Percentiles rank a stretch among this genome's conserved stretches.
Conservation (phyloP, 768 basidiomycete species). For the Auricularia heimuer region DNA sequence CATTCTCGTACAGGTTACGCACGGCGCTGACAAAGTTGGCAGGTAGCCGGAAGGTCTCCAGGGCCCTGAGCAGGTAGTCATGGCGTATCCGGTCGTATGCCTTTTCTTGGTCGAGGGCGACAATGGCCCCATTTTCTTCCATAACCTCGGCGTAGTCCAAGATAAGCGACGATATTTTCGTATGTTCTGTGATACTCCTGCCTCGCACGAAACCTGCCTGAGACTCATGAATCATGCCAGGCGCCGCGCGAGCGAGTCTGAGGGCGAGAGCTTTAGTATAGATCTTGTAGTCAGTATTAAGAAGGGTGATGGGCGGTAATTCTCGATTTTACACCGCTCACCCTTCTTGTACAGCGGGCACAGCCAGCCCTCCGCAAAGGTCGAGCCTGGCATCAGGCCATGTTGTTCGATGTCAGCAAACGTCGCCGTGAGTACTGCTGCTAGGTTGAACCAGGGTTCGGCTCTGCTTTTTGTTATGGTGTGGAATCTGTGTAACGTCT, state of each 20-base stretch:
- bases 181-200: slow-evolving; percentile 24
- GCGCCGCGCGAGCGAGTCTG: slow-evolving; percentile 9
- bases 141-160: slow-evolving; percentile 9
- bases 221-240: slow-evolving; percentile 21
- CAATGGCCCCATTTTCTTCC: slow-evolving; percentile 9
- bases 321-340: slow-evolving; percentile 5
- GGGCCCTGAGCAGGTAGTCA: slow-evolving; percentile 10
- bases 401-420: slow-evolving; percentile 33
- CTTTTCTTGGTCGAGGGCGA: slow-evolving; percentile 14
- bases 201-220: slow-evolving; percentile 32
- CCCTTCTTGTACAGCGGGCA: slow-evolving; percentile 34
- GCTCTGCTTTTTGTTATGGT: too few species aligned
- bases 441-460: background rate
- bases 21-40: slow-evolving; percentile 16
- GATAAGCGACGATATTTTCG: slow-evolving; percentile 14
- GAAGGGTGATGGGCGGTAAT: slow-evolving; percentile 15
- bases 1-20: slow-evolving; percentile 20
- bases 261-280: slow-evolving; percentile 18
- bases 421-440: slow-evolving; percentile 23
- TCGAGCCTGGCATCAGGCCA: slow-evolving; percentile 7
- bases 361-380: slow-evolving; percentile 10
- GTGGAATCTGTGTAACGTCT: background rate
- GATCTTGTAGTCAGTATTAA: slow-evolving; percentile 26
- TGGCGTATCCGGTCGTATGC: slow-evolving; percentile 14
- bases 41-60: slow-evolving; percentile 6